Evolutionary conservation across 345 rosid genomes (phyloP).

Genomic region (Rubroshorea leprosula): DNA sequence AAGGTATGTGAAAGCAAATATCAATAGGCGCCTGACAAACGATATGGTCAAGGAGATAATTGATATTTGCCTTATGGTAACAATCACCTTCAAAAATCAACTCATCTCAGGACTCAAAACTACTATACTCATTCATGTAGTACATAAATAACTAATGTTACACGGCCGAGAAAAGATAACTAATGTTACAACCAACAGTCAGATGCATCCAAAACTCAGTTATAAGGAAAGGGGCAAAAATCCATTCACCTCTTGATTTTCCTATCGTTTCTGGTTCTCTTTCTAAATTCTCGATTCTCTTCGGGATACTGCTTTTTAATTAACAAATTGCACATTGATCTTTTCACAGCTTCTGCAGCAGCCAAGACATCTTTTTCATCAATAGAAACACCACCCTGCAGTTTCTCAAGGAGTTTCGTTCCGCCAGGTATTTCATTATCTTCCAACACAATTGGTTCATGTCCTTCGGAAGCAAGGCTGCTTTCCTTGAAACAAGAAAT

Average conservation of each 20-base stretch:
- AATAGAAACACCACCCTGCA: constrained; percentile 55
- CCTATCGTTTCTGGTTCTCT: constrained; percentile 80
- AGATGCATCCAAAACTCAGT: too few relatives aligned
- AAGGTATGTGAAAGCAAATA: too few relatives aligned
- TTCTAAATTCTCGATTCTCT: constrained; percentile 73
- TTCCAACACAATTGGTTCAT: constrained; percentile 28
- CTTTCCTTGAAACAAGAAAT: constrained; percentile 32
- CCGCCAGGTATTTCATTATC: constrained; percentile 63
- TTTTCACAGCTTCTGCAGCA: constrained; percentile 76
- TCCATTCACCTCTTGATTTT: constrained; percentile 34
- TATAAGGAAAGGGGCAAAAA: background rate
- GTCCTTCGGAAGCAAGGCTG: constrained; percentile 18
- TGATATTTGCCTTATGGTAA: too few relatives aligned
- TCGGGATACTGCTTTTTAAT: constrained; percentile 79
- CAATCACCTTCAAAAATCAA: too few relatives aligned
- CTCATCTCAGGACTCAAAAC: too few relatives aligned
- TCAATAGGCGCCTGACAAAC: too few relatives aligned
- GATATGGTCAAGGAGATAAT: too few relatives aligned
- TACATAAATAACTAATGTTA: too few relatives aligned
- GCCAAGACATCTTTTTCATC: constrained; percentile 55
- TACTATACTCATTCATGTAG: too few relatives aligned
- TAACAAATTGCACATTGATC: constrained; percentile 68
- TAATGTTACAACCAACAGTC: constrained; percentile 12
- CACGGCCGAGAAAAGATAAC: background rate
- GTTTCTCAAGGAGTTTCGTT: constrained; percentile 46